phyloP scores from a whole-genome alignment of 768 basidiomycete species.

The Leucosporidium yakuticum region DNA sequence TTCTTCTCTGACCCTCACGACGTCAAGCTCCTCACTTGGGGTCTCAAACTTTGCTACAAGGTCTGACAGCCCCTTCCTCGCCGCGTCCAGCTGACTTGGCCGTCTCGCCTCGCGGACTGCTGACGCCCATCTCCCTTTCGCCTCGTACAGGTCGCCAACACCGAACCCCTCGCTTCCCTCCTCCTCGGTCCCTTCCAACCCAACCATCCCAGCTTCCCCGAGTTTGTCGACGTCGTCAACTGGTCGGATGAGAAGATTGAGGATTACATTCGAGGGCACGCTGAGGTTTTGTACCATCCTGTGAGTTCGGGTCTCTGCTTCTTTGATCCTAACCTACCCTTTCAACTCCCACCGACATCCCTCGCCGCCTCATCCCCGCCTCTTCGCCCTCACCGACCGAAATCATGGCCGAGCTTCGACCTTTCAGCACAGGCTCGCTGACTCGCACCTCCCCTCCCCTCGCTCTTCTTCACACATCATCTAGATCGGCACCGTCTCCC shows the following conservation, averaged over 20 bases:
- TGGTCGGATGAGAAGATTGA: slow-evolving; percentile 14
- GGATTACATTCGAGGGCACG: slow-evolving; percentile 11
- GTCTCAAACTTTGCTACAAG: slow-evolving; percentile 11
- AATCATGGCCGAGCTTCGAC: too few relatives aligned
- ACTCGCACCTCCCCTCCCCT: neutral
- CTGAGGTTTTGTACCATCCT: slow-evolving; percentile 34
- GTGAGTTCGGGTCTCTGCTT: neutral
- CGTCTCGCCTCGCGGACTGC: slow-evolving; percentile 6
- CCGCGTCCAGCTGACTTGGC: too few relatives aligned
- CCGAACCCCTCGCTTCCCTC: neutral
- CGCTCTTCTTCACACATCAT: rapidly evolving
- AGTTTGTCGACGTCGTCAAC: slow-evolving; percentile 1
- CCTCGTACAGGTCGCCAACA: slow-evolving; percentile 6
- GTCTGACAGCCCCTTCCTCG: slow-evolving; percentile 22
- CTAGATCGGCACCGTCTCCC: neutral
- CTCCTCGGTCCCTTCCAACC: neutral
- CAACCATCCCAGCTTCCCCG: neutral
- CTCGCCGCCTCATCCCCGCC: too few relatives aligned
- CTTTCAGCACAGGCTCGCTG: too few relatives aligned
- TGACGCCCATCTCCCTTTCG: slow-evolving; percentile 1
- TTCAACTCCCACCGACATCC: too few relatives aligned
- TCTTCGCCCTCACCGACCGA: too few relatives aligned
- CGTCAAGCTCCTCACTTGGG: neutral
- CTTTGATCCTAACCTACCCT: too few relatives aligned
- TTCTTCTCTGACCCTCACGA: neutral